Evolutionary conservation across 257 asterid genomes (phyloP), one percentile per base, ranked within the genome.

Genomic region (Petunia axillaris): DNA sequence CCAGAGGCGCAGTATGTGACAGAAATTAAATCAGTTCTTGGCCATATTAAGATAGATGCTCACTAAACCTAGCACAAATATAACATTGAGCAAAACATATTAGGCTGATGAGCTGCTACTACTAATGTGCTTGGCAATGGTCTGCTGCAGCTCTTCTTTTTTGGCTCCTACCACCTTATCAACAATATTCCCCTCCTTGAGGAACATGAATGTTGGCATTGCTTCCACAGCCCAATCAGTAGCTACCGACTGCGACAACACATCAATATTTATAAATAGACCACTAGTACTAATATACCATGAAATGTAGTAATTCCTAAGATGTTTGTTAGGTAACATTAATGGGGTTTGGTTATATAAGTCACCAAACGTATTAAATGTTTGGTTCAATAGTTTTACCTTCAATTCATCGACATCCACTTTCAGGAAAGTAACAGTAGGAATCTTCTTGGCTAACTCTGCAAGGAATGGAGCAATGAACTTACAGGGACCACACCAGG

Each of bases 401-500:
- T 93, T 86, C 85, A 93, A 79, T 77, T 95, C 98, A 82, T 95
- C 98, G 14, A 95, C 91, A 63, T 93, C 98, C 85, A 95, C 99
- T 90, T 95, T 95, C 77, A 93, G 78, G 85, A 95, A 93, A 77
- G 89, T 89, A 43, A 92, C 97, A 79, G 8, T 41, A 16, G 98
- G 97, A 41, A 90, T 81, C 65, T 93, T 93, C 93, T 88, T 93
- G 1, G 98, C 97, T 89, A 93, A 86, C 79, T 92, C 98, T 11
- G 92, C 91, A 8, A 91, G 90, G 84, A 95, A 91, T 2, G 99
- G 98, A 67, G 98, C 91, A 64, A 95, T 92, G 91, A 90, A 78
- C 58, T 92, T 91, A 48, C 98, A 95, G 1, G 99, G 99, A 80
- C 97, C 97, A 63, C 99, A 95, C 99, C 98, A 95, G 64, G 98